Evolutionary conservation across 2,329 filamentous ascomycete species (phyloP).

Genomic region (Pestalotiopsis sp.): DNA sequence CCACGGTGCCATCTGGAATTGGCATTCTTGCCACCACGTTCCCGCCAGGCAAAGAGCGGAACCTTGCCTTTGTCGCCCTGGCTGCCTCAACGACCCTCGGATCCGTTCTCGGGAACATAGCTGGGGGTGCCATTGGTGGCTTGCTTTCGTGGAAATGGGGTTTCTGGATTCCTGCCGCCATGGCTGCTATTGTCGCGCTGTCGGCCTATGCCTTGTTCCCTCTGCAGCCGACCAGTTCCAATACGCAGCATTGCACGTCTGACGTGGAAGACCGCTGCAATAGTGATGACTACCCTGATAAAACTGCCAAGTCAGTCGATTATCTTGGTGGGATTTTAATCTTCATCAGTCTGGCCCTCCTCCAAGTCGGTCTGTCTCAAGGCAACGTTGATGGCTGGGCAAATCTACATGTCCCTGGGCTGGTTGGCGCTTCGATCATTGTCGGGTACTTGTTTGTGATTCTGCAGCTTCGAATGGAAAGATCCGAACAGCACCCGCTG

Average conservation of each 20-base stretch:
- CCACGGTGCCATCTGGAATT: constrained; percentile 60
- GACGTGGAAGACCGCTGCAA: neutral
- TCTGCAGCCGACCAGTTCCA: neutral
- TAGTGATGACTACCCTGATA: neutral
- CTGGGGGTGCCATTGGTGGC: constrained; percentile 58
- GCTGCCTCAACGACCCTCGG: constrained; percentile 47
- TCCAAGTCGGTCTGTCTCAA: neutral
- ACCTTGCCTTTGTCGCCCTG: constrained; percentile 55
- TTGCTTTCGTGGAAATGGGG: constrained; percentile 60
- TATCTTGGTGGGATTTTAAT: neutral
- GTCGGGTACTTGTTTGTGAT: neutral
- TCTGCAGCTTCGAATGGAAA: neutral
- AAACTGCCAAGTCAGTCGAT: neutral
- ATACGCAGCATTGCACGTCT: neutral
- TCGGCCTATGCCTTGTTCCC: neutral
- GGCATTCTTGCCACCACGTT: constrained; percentile 63
- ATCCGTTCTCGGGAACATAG: constrained; percentile 59
- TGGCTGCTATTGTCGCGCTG: neutral
- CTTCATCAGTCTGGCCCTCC: neutral
- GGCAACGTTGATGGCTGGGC: neutral
- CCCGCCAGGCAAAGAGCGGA: constrained; percentile 64
- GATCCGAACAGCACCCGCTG: neutral
- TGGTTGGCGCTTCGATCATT: neutral
- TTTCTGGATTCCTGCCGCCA: constrained; percentile 60
- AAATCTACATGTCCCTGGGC: neutral